phyloP scores from a whole-genome alignment of 192 early-diverging fungal genomes.

The Dissophora globulifera region DNA sequence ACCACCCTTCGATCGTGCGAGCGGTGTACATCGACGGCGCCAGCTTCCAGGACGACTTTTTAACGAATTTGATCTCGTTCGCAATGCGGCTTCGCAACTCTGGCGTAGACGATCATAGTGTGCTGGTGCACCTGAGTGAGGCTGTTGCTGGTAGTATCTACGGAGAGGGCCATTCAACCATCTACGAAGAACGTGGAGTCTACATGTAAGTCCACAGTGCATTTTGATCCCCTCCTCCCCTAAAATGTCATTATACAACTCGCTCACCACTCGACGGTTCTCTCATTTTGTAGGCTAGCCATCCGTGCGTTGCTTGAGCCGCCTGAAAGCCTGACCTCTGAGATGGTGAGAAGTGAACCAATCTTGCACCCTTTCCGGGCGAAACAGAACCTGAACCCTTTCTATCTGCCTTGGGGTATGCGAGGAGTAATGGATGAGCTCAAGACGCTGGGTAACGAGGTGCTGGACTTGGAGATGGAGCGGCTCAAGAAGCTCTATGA shows the following conservation, averaged over 20 bases:
- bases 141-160: slow-evolving; percentile 89
- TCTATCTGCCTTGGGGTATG: slow-evolving; percentile 94
- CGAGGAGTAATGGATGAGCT: slow-evolving; percentile 82
- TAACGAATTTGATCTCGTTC: slow-evolving; percentile 89
- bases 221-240: no score
- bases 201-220: slow-evolving; percentile 73
- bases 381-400: slow-evolving; percentile 83
- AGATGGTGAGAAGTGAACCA: slow-evolving; percentile 32
- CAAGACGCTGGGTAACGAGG: slow-evolving; percentile 61
- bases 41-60: slow-evolving; percentile 85
- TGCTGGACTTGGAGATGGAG: slow-evolving; percentile 72
- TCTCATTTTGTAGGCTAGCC: slow-evolving; percentile 35
- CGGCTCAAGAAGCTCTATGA: slow-evolving; percentile 76
- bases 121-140: slow-evolving; percentile 88
- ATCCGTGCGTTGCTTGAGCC: slow-evolving; percentile 53
- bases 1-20: slow-evolving; percentile 87
- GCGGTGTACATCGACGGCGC: slow-evolving; percentile 88
- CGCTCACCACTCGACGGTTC: no score
- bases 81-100: slow-evolving; percentile 87
- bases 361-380: slow-evolving; percentile 71
- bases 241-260: no score
- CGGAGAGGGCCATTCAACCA: slow-evolving; percentile 90
- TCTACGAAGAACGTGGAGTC: slow-evolving; percentile 91
- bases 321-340: slow-evolving; percentile 16
- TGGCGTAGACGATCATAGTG: slow-evolving; percentile 87